These are phyloP conservation scores for Exophiala alcalophila DNA, from an alignment of 2,329 filamentous ascomycete species.

Conservation along the genomic window DNA sequence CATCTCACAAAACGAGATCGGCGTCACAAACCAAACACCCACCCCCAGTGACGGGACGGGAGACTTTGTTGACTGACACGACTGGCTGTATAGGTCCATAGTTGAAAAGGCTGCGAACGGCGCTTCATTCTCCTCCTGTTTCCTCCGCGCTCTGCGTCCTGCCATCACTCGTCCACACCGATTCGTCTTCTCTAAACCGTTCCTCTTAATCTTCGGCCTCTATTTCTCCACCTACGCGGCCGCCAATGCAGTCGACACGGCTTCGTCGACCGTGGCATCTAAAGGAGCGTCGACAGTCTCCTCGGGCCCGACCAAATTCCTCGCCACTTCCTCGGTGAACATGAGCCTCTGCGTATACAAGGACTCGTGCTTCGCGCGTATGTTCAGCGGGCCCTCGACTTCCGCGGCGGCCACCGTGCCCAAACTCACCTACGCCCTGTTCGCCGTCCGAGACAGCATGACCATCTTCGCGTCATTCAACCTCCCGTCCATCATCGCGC, in stretches of 20 bases:
- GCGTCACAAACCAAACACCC: no score
- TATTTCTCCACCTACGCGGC: slow-evolving; percentile 89
- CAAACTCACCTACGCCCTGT: slow-evolving; percentile 67
- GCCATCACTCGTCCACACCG: slow-evolving; percentile 41
- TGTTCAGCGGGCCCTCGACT: slow-evolving; percentile 54
- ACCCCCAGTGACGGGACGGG: no score
- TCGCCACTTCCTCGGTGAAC: slow-evolving; percentile 76
- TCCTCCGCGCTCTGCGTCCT: slow-evolving; percentile 40
- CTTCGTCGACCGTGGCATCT: slow-evolving; percentile 61
- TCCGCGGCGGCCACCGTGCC: slow-evolving; percentile 51
- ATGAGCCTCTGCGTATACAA: slow-evolving; percentile 79
- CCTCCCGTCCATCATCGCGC: slow-evolving; percentile 74
- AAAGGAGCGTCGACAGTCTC: slow-evolving; percentile 62
- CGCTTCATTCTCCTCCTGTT: slow-evolving; percentile 41
- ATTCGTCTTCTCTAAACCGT: slow-evolving; percentile 49
- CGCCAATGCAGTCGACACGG: slow-evolving; percentile 82
- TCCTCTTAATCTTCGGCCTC: slow-evolving; percentile 54
- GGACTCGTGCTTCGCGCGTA: slow-evolving; percentile 75
- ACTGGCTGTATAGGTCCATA: slow-evolving; percentile 42
- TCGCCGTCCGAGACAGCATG: slow-evolving; percentile 73
- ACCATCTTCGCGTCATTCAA: slow-evolving; percentile 94
- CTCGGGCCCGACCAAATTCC: slow-evolving; percentile 74
- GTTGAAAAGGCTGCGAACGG: slow-evolving; percentile 49
- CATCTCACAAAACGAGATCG: no score
- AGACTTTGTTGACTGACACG: no score